These are phyloP conservation scores for Jackrogersella multiformis DNA, from an alignment of 495 filamentous ascomycete genomes.

Conservation along the genomic window DNA sequence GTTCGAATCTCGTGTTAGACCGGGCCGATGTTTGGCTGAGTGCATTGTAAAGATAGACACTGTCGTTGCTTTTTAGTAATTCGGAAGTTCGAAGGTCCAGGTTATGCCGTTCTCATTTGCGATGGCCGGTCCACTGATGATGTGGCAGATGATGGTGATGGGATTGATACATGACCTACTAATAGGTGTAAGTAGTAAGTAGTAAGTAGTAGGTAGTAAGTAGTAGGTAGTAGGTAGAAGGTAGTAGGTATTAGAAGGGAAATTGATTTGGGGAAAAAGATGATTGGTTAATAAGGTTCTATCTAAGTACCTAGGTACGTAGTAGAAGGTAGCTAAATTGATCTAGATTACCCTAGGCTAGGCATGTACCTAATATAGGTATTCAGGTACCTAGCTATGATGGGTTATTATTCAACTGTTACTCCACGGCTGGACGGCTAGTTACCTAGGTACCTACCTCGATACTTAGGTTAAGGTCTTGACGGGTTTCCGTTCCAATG, in stretches of 20 bases:
- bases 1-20: constrained; percentile 8
- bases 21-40: neutral
- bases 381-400: no score
- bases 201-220: no score
- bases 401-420: constrained; percentile 15
- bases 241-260: no score
- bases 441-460: no score
- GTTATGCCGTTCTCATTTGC: constrained; percentile 10
- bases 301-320: no score
- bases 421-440: neutral
- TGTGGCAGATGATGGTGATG: constrained; percentile 17
- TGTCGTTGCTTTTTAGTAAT: constrained; percentile 8
- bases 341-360: no score
- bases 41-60: neutral
- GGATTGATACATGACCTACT: constrained; percentile 12
- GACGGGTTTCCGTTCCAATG: neutral
- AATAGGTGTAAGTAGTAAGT: no score
- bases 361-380: no score
- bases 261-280: constrained; percentile 15
- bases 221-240: no score
- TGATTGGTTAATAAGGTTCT: constrained; percentile 19
- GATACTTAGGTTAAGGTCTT: no score
- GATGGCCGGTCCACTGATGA: constrained; percentile 10
- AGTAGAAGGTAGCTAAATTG: constrained; percentile 4
- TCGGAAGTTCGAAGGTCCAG: neutral